Percentiles rank a stretch among this genome's conserved stretches.
phyloP scores from a whole-genome alignment of 2,329 filamentous ascomycete species.

The Neurospora crassa region DNA sequence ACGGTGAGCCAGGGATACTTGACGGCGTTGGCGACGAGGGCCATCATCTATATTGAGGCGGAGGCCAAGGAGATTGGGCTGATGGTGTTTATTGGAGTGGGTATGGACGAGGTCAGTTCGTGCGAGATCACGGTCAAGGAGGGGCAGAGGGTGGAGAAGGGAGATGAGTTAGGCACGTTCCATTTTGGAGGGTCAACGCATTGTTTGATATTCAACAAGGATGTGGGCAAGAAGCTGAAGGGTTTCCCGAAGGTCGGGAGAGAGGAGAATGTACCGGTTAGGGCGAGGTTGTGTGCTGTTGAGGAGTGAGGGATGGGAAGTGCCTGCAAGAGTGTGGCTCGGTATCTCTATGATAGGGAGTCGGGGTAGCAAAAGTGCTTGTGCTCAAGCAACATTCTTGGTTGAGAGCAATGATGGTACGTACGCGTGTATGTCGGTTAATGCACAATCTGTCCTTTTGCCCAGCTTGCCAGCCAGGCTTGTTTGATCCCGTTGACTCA shows the following conservation, averaged over 20 bases:
- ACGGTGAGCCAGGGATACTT: constrained; percentile 55
- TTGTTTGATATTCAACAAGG: constrained; percentile 55
- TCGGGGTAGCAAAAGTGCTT: not conserved
- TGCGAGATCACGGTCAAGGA: constrained; percentile 62
- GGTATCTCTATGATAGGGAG: not conserved
- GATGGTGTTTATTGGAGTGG: constrained; percentile 60
- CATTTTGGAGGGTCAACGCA: constrained; percentile 69
- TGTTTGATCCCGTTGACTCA: not conserved
- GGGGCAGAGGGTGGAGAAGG: constrained; percentile 58
- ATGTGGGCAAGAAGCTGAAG: constrained; percentile 33
- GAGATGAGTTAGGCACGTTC: constrained; percentile 68
- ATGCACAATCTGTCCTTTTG: not conserved
- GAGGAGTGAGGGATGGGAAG: not conserved
- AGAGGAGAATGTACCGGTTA: constrained; percentile 24
- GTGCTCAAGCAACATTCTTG: not conserved
- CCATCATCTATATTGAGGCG: constrained; percentile 60
- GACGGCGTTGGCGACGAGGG: constrained; percentile 57
- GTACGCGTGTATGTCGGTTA: not conserved
- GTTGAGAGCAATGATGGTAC: not conserved
- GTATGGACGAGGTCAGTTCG: constrained; percentile 68
- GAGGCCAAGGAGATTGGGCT: constrained; percentile 59
- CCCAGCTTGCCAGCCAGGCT: not conserved
- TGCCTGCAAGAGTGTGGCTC: not conserved
- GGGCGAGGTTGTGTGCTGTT: constrained; percentile 19
- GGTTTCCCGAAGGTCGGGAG: constrained; percentile 23